Conservation (phyloP, 2,329 filamentous ascomycete genomes). For the Colletotrichum sublineola region DNA sequence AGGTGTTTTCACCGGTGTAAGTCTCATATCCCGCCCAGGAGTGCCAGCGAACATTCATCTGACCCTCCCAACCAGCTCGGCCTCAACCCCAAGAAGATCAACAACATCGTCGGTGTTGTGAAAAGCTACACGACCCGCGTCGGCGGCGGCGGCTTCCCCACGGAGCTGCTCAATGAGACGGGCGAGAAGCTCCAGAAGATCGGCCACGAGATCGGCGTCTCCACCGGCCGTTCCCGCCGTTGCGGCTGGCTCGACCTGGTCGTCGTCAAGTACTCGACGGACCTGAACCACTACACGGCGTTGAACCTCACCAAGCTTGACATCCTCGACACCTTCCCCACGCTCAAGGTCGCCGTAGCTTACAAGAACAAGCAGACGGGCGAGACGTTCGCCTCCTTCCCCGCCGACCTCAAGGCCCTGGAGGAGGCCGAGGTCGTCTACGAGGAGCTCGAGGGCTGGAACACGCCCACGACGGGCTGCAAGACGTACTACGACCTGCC, state of each 20-base stretch:
- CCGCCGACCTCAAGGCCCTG: slow-evolving; percentile 70
- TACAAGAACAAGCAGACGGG: slow-evolving; percentile 67
- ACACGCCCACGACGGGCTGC: slow-evolving; percentile 70
- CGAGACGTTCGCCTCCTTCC: slow-evolving; percentile 72
- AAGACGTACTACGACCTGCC: slow-evolving; percentile 75
- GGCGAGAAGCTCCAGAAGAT: slow-evolving; percentile 63
- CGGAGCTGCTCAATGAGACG: slow-evolving; percentile 64
- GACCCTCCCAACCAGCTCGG: slow-evolving; percentile 54
- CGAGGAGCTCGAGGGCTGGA: slow-evolving; percentile 78
- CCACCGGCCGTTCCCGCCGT: slow-evolving; percentile 71
- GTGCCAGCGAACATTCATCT: background rate
- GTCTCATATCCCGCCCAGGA: background rate
- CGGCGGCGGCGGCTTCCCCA: slow-evolving; percentile 75
- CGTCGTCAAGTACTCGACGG: slow-evolving; percentile 72
- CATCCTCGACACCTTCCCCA: slow-evolving; percentile 79
- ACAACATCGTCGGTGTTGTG: slow-evolving; percentile 73
- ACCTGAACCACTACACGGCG: slow-evolving; percentile 76
- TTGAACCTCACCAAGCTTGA: slow-evolving; percentile 75
- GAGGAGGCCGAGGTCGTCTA: slow-evolving; percentile 75
- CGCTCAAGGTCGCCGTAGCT: slow-evolving; percentile 79
- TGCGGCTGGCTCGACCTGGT: slow-evolving; percentile 70
- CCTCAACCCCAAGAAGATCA: slow-evolving; percentile 71
- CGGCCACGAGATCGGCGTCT: slow-evolving; percentile 56
- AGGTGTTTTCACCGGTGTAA: slow-evolving; percentile 41
- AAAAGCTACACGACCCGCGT: slow-evolving; percentile 78